A percentile compares a stretch with the other conserved stretches of the same genome.
Conservation (phyloP, 1,284 basidiomycete genomes). For the Fomitopsis schrenkii region DNA sequence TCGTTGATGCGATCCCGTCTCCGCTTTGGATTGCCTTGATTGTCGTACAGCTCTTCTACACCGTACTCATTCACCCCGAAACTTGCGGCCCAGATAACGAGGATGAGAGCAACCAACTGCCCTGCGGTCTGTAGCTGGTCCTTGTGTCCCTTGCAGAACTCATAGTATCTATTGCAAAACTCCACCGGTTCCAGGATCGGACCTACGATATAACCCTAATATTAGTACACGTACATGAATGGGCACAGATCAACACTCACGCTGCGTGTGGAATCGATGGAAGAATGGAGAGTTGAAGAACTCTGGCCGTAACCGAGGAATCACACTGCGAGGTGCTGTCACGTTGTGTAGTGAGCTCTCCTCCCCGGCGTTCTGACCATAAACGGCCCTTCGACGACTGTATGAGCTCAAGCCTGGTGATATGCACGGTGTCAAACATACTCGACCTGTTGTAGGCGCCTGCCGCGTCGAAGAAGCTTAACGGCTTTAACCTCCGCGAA, state of each 20-base stretch:
- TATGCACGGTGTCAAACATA: conserved; percentile 20
- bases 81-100: conserved; percentile 83
- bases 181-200: conserved; percentile 73
- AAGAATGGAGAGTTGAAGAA: conserved; percentile 86
- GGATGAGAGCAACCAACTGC: conserved; percentile 60
- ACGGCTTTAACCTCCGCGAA: conserved; percentile 86
- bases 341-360: conserved; percentile 36
- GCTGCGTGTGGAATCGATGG: conserved; percentile 74
- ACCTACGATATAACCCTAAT: conserved; percentile 38
- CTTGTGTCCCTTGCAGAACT: conserved; percentile 53
- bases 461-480: conserved; percentile 77
- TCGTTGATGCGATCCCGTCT: conserved; percentile 39
- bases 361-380: conserved; percentile 40
- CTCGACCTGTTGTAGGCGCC: conserved; percentile 80
- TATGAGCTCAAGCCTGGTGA: conserved; percentile 4
- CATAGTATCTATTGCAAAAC: conserved; percentile 65
- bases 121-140: conserved; percentile 55
- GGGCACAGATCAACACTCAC: conserved; percentile 39
- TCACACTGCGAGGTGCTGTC: conserved; percentile 37
- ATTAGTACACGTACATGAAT: conserved; percentile 4
- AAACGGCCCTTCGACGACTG: conserved; percentile 31
- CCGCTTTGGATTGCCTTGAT: conserved; percentile 31
- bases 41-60: conserved; percentile 34
- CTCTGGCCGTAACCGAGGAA: conserved; percentile 68
- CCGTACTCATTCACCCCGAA: conserved; percentile 83